Conservation (phyloP, 208 protist genomes). For the Leishmania martiniquensis region DNA sequence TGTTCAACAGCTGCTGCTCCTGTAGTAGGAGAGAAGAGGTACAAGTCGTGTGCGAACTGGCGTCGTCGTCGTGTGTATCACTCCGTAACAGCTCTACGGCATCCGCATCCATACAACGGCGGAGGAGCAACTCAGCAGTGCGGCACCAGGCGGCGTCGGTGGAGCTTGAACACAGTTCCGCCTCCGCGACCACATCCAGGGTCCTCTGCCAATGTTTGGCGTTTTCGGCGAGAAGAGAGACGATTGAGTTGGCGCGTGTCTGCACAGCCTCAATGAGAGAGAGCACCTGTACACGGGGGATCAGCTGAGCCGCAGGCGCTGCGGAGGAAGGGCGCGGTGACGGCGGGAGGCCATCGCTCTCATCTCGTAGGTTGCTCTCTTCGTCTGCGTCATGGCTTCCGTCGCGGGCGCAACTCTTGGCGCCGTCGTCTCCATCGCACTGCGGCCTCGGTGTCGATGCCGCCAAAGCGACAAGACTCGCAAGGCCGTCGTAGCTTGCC, state of each 20-base stretch:
- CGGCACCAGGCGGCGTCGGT: conserved; percentile 19
- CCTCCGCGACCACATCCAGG: conserved; percentile 27
- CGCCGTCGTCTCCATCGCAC: background rate
- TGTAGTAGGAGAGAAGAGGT: conserved; percentile 12
- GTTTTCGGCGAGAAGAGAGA: conserved; percentile 56
- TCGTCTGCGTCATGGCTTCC: background rate
- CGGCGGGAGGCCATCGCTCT: background rate
- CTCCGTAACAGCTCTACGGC: background rate
- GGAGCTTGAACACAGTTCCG: conserved; percentile 3
- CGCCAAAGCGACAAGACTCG: conserved; percentile 1
- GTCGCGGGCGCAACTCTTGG: background rate
- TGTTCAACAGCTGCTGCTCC: conserved; percentile 30
- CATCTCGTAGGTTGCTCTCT: background rate
- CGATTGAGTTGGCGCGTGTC: conserved; percentile 41
- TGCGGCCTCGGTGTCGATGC: background rate
- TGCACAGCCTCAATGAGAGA: conserved; percentile 28
- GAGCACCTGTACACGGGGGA: conserved; percentile 11
- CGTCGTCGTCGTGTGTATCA: background rate
- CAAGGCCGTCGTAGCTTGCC: conserved; percentile 16
- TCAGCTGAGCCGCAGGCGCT: background rate
- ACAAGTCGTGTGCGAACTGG: background rate
- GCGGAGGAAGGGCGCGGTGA: background rate
- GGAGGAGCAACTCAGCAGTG: conserved; percentile 16
- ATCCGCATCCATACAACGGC: background rate
- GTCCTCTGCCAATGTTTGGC: conserved; percentile 50